Evolutionary conservation across 805 yeast genomes (phyloP).

Genomic region (Ogataea ganodermae): DNA sequence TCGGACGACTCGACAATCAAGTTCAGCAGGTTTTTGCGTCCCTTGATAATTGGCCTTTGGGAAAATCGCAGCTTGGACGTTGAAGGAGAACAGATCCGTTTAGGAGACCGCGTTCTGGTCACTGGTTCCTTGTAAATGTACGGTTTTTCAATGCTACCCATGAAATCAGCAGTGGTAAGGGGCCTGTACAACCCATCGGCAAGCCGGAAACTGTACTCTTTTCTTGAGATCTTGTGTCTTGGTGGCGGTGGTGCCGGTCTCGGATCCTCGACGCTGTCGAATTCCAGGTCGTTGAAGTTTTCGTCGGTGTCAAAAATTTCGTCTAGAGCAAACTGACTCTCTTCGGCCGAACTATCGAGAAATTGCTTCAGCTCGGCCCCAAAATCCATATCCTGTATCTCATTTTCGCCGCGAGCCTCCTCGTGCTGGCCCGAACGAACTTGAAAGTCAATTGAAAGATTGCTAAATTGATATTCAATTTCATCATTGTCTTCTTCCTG

Average conservation of each 20-base stretch:
- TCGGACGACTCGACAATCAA: constrained; percentile 63
- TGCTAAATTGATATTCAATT: constrained; percentile 32
- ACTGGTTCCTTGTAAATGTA: constrained; percentile 4
- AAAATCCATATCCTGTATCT: constrained; percentile 22
- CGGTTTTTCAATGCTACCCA: background rate
- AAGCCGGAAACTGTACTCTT: constrained; percentile 1
- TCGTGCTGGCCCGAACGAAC: constrained; percentile 29
- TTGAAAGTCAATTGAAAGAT: constrained; percentile 39
- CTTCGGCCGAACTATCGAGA: constrained; percentile 18
- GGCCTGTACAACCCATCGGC: constrained; percentile 9
- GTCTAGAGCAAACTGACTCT: constrained; percentile 19
- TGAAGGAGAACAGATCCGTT: constrained; percentile 46
- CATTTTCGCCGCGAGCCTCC: constrained; percentile 16
- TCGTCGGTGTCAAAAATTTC: constrained; percentile 24
- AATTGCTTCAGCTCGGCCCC: constrained; percentile 24
- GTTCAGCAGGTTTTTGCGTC: constrained; percentile 38
- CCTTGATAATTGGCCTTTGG: constrained; percentile 37
- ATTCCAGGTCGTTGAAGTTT: constrained; percentile 25
- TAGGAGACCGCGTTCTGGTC: constrained; percentile 35
- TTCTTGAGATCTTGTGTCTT: background rate
- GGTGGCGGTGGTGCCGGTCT: background rate
- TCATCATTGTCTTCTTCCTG: constrained; percentile 3
- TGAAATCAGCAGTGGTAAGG: background rate
- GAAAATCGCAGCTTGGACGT: constrained; percentile 25
- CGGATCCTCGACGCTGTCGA: constrained; percentile 15